These are phyloP conservation scores for Rhynchosporium secalis DNA, from an alignment of 2,329 filamentous ascomycete species.

Conservation along the genomic window DNA sequence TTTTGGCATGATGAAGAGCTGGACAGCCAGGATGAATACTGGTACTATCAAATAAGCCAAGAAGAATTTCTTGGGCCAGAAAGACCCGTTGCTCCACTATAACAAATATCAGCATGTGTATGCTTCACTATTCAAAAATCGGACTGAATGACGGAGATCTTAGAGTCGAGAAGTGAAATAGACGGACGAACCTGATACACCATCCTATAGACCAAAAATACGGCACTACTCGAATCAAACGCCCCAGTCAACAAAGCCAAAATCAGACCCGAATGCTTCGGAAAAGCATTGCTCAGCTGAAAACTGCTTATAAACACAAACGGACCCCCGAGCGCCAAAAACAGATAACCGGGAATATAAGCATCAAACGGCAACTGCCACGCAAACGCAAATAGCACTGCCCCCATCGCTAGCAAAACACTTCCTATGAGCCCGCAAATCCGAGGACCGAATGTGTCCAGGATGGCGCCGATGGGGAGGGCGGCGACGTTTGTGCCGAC, in stretches of 20 bases:
- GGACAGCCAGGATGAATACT: conserved; percentile 61
- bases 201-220: conserved; percentile 74
- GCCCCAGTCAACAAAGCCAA: conserved; percentile 77
- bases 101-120: too few species aligned
- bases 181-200: conserved; percentile 53
- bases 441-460: conserved; percentile 80
- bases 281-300: conserved; percentile 83
- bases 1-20: conserved; percentile 70
- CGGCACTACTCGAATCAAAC: conserved; percentile 78
- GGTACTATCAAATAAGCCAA: conserved; percentile 71
- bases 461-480: conserved; percentile 78
- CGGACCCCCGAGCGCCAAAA: conserved; percentile 75
- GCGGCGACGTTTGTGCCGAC: conserved; percentile 87
- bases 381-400: conserved; percentile 71
- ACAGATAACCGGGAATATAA: conserved; percentile 71
- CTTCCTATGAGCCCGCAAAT: conserved; percentile 72
- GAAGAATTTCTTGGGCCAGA: conserved; percentile 71
- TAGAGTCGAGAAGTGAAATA: too few species aligned
- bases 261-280: conserved; percentile 73
- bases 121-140: too few species aligned
- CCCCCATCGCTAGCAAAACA: conserved; percentile 67
- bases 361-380: conserved; percentile 68
- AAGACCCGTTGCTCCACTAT: conserved; percentile 49
- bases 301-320: conserved; percentile 83
- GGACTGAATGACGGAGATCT: too few species aligned